Conservation (phyloP, 495 filamentous ascomycete species). For the Aspergillus hancockii region DNA sequence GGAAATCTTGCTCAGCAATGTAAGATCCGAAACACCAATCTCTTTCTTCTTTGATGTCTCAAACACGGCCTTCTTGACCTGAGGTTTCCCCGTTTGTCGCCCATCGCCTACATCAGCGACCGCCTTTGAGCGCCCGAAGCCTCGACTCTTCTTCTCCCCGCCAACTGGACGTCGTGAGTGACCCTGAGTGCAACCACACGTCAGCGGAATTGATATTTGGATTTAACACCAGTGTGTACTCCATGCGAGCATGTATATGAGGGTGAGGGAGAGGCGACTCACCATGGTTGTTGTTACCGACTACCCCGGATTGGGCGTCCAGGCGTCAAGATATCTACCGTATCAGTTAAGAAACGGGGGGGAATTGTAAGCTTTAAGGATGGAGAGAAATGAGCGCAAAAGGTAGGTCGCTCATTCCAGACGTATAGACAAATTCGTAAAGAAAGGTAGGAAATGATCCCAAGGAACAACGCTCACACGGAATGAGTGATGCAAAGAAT, state of each 20-base stretch:
- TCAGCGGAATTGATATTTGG: conserved; percentile 12
- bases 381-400: conserved; percentile 17
- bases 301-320: conserved; percentile 32
- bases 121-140: conserved; percentile 49
- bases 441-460: neutral
- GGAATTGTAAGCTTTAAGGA: conserved; percentile 14
- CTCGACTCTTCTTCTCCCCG: conserved; percentile 50
- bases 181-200: conserved; percentile 33
- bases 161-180: conserved; percentile 51
- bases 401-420: conserved; percentile 21
- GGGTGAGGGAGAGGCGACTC: conserved; percentile 16
- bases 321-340: conserved; percentile 35
- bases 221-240: neutral
- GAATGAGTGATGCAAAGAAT: conserved; percentile 2
- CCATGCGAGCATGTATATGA: neutral
- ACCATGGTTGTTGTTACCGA: conserved; percentile 38
- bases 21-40: conserved; percentile 97
- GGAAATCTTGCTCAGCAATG: conserved; percentile 94
- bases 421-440: neutral
- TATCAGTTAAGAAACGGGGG: conserved; percentile 25
- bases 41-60: conserved; percentile 98
- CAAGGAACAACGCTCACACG: conserved; percentile 8
- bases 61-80: conserved; percentile 92
- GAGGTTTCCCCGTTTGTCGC: conserved; percentile 54
- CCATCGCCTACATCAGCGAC: conserved; percentile 48